These are phyloP conservation scores for Geosmithia flava DNA, from an alignment of 2,329 filamentous ascomycete species.

Conservation along the genomic window DNA sequence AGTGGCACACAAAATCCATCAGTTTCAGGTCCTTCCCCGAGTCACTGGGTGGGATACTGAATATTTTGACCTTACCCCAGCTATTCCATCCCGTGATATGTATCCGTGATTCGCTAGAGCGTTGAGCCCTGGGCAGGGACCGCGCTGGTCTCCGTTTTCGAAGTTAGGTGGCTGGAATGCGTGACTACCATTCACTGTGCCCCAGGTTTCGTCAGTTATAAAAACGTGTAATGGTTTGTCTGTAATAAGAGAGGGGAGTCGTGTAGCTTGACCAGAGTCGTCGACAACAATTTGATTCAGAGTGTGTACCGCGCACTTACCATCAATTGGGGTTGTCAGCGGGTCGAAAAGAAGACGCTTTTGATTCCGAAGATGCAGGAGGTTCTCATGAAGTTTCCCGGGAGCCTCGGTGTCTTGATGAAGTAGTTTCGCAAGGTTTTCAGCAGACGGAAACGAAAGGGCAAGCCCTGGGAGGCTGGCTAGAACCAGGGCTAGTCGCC, in stretches of 20 bases:
- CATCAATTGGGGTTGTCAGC: slow-evolving; percentile 7
- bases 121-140: slow-evolving; percentile 21
- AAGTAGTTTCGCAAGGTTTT: slow-evolving; percentile 4
- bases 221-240: no score
- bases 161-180: slow-evolving; percentile 13
- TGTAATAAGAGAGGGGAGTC: no score
- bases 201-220: background rate
- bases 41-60: no score
- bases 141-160: slow-evolving; percentile 11
- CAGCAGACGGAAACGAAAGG: slow-evolving; percentile 5
- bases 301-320: slow-evolving; percentile 1
- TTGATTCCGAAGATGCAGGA: slow-evolving; percentile 4
- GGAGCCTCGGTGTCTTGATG: slow-evolving; percentile 4
- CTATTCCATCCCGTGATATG: slow-evolving; percentile 11
- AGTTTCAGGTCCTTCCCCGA: no score
- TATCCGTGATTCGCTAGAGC: slow-evolving; percentile 24
- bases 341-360: slow-evolving; percentile 9
- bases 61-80: slow-evolving; percentile 5
- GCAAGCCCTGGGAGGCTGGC: slow-evolving; percentile 3
- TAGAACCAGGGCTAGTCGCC: slow-evolving; percentile 2
- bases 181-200: slow-evolving; percentile 8
- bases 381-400: slow-evolving; percentile 1
- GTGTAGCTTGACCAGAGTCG: no score
- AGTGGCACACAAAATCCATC: background rate
- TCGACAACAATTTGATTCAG: no score